phyloP scores from a whole-genome alignment of 148 eudicot species.

The Oxyria digyna region DNA sequence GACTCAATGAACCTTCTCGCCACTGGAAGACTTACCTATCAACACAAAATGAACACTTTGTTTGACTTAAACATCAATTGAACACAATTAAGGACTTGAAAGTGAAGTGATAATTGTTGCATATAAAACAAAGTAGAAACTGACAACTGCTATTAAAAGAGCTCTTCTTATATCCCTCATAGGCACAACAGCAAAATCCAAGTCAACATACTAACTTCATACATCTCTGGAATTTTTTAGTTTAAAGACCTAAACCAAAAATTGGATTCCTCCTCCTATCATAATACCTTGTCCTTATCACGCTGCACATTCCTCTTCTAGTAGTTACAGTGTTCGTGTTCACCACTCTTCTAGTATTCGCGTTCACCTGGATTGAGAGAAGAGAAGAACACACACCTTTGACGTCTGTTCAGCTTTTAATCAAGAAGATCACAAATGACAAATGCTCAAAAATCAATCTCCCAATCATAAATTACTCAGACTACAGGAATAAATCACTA shows the following conservation, averaged over 20 bases:
- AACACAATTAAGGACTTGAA: background rate
- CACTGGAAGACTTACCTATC: constrained; percentile 96
- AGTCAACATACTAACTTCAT: background rate
- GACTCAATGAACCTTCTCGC: constrained; percentile 92
- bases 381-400: no score
- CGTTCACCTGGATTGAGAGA: no score
- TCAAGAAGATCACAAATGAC: no score
- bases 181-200: constrained; percentile 5
- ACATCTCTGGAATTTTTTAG: no score
- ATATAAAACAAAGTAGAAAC: constrained; percentile 26
- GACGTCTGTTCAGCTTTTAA: no score
- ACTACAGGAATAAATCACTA: no score
- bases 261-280: background rate
- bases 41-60: constrained; percentile 12
- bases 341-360: constrained; percentile 63
- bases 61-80: background rate
- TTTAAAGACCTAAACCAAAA: background rate
- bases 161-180: constrained; percentile 97
- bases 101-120: background rate
- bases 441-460: no score
- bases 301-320: constrained; percentile 29
- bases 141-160: constrained; percentile 93
- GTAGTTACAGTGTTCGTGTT: constrained; percentile 24
- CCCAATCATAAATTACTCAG: no score
- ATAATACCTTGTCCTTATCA: constrained; percentile 70